These are phyloP conservation scores for Cercospora citrullina DNA, from an alignment of 2,329 filamentous ascomycete species.

Conservation along the genomic window DNA sequence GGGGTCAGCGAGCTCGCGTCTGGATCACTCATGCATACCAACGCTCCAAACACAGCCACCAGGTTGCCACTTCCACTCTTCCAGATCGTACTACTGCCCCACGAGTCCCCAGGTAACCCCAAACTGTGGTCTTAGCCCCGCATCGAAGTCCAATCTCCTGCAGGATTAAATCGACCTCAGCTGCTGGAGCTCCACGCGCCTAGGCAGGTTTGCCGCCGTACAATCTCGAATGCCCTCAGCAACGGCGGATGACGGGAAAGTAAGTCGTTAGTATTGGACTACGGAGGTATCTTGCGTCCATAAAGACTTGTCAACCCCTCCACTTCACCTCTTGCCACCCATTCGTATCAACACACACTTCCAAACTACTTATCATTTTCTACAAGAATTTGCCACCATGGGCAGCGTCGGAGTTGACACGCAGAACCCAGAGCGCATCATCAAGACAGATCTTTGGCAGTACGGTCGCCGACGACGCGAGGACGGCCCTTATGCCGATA, in stretches of 20 bases:
- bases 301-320: constrained; percentile 3
- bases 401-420: constrained; percentile 24
- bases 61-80: not conserved
- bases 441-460: constrained; percentile 32
- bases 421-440: constrained; percentile 27
- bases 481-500: constrained; percentile 33
- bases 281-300: not conserved
- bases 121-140: constrained; percentile 7
- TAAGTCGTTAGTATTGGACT: not conserved
- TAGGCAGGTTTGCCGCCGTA: constrained; percentile 14
- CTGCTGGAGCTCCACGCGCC: constrained; percentile 1
- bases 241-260: constrained; percentile 14
- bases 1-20: not conserved
- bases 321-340: not conserved
- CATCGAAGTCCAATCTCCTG: not conserved
- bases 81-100: not conserved
- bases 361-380: not conserved
- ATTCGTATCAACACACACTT: not conserved
- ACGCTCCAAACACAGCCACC: not conserved
- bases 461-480: constrained; percentile 27
- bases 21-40: not conserved
- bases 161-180: not conserved
- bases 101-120: constrained; percentile 14
- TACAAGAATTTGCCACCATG: constrained; percentile 19
- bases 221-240: not conserved